Percentiles rank a stretch among this genome's conserved stretches.
Conservation (phyloP, 768 basidiomycete genomes). For the Podaxis sp. region DNA sequence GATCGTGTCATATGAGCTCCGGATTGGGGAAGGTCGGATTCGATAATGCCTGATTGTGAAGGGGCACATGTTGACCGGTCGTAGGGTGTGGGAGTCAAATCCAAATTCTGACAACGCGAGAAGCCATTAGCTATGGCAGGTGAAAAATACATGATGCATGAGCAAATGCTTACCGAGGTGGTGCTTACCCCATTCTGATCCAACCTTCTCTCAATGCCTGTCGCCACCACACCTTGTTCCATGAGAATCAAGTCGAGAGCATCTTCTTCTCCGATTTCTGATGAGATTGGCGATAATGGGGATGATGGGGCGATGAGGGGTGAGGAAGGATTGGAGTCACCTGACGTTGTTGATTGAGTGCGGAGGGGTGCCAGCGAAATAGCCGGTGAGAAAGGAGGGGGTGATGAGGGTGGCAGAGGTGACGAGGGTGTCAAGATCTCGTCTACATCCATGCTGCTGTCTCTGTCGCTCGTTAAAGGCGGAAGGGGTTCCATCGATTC, state of each 20-base stretch:
- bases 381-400: slow-evolving; percentile 42
- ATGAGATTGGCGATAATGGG: slow-evolving; percentile 23
- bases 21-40: neutral
- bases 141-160: neutral
- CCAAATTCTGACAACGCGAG: slow-evolving; percentile 7
- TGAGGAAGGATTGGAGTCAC: slow-evolving; percentile 20
- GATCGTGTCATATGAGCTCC: neutral
- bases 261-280: slow-evolving; percentile 17
- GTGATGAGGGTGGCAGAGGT: slow-evolving; percentile 43
- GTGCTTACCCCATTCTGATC: neutral
- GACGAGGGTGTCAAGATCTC: slow-evolving; percentile 26
- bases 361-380: slow-evolving; percentile 36
- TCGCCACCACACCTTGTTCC: neutral
- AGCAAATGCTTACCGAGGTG: slow-evolving; percentile 1
- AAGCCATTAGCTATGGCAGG: neutral
- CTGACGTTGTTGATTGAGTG: slow-evolving; percentile 36
- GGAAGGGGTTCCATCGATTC: slow-evolving; percentile 24
- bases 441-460: slow-evolving; percentile 31
- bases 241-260: neutral
- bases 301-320: slow-evolving; percentile 21
- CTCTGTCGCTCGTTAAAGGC: slow-evolving; percentile 32
- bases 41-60: slow-evolving; percentile 1
- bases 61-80: neutral
- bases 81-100: slow-evolving; percentile 11
- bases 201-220: neutral